A percentile compares a stretch with the other conserved stretches of the same genome.
Evolutionary conservation across 495 filamentous ascomycete species (phyloP).

Genomic region (Bacidia gigantensis): DNA sequence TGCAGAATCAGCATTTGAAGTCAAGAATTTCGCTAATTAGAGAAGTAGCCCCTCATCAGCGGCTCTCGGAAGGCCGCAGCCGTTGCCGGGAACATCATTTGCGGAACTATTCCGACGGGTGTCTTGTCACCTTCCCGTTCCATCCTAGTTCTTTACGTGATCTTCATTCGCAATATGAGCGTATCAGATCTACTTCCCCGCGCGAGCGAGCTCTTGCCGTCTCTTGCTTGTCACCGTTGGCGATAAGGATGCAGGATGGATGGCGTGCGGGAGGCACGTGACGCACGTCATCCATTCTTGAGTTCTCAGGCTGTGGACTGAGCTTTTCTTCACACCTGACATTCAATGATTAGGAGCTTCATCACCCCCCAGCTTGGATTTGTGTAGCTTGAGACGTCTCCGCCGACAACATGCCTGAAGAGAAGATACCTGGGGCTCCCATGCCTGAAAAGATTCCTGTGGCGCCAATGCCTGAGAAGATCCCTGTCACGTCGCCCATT

Average conservation of each 20-base stretch:
- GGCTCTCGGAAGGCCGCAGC: too few relatives aligned
- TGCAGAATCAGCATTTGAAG: too few relatives aligned
- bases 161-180: too few relatives aligned
- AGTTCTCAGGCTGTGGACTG: background rate
- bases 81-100: too few relatives aligned
- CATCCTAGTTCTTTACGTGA: too few relatives aligned
- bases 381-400: background rate
- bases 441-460: background rate
- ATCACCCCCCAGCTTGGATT: background rate
- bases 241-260: background rate
- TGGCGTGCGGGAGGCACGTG: background rate
- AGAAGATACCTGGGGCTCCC: constrained; percentile 1
- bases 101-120: too few relatives aligned
- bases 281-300: background rate
- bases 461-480: background rate
- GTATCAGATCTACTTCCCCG: too few relatives aligned
- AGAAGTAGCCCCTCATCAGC: too few relatives aligned
- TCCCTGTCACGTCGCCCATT: constrained; percentile 6
- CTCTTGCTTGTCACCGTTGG: too few relatives aligned
- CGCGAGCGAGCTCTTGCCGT: too few relatives aligned
- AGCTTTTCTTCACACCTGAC: background rate
- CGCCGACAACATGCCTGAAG: constrained; percentile 8
- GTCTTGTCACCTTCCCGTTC: too few relatives aligned
- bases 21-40: too few relatives aligned
- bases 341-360: background rate